Evolutionary conservation across 1,284 basidiomycete species (phyloP).

Genomic region (Leucoagaricus sp.): DNA sequence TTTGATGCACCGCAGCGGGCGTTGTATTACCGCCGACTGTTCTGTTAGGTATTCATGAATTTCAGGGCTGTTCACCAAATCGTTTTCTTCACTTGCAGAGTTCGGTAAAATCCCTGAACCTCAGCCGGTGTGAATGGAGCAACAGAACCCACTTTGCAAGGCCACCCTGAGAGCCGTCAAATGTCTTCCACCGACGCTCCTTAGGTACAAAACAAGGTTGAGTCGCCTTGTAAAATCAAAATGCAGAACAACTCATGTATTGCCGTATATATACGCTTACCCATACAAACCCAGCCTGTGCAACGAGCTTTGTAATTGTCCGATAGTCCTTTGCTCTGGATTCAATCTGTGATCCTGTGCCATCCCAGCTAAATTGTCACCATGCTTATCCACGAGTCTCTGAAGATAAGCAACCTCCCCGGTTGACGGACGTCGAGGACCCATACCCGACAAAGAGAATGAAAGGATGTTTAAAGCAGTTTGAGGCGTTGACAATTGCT

Average conservation of each 20-base stretch:
- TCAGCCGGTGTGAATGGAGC: not conserved
- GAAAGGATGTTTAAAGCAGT: slow-evolving; percentile 35
- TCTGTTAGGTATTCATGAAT: not conserved
- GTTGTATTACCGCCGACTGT: too few species aligned
- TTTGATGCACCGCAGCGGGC: not conserved
- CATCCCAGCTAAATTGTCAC: slow-evolving; percentile 77
- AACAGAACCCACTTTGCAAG: too few species aligned
- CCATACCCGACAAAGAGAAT: slow-evolving; percentile 40
- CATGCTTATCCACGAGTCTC: slow-evolving; percentile 72
- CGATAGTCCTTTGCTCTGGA: slow-evolving; percentile 83
- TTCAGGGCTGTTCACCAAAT: not conserved
- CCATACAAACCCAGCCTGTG: slow-evolving; percentile 45
- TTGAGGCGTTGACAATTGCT: slow-evolving; percentile 35
- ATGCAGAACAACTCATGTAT: too few species aligned
- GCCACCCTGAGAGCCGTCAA: too few species aligned
- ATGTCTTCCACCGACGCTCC: too few species aligned
- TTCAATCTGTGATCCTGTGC: slow-evolving; percentile 81
- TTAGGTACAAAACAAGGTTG: too few species aligned
- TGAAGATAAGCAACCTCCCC: slow-evolving; percentile 74
- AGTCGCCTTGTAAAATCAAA: too few species aligned
- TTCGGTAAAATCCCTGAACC: not conserved
- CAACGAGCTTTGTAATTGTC: slow-evolving; percentile 73
- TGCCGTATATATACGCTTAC: slow-evolving; percentile 6
- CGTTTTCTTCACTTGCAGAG: not conserved
- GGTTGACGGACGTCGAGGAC: slow-evolving; percentile 66